Percentiles rank a stretch among this genome's conserved stretches.
phyloP scores from a whole-genome alignment of 331 rosid genomes.

The Phaseolus coccineus region DNA sequence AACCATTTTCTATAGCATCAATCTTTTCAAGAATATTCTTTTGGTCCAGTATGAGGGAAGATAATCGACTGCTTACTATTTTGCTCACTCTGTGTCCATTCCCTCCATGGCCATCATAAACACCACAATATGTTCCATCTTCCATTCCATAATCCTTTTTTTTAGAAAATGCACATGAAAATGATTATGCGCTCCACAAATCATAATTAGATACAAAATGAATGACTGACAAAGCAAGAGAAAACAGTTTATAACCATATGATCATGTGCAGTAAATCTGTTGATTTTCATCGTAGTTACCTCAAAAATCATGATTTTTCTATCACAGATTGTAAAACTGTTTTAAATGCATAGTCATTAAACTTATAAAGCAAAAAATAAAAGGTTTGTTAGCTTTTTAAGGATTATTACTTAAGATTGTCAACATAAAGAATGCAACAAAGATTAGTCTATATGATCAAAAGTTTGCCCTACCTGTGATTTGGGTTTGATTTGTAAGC shows the following conservation, averaged over 20 bases:
- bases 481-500: too few species aligned
- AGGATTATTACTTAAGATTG: too few species aligned
- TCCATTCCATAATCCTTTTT: slow-evolving; percentile 57
- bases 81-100: slow-evolving; percentile 66
- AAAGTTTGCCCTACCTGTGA: too few species aligned
- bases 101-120: slow-evolving; percentile 75
- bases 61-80: slow-evolving; percentile 53
- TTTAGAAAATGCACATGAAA: background rate
- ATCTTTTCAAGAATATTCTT: slow-evolving; percentile 15
- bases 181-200: too few species aligned
- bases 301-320: background rate
- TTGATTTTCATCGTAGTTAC: background rate
- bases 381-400: too few species aligned
- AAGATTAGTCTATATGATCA: too few species aligned
- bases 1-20: background rate
- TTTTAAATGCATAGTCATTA: too few species aligned
- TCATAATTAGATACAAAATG: background rate
- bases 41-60: slow-evolving; percentile 48
- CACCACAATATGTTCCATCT: slow-evolving; percentile 56
- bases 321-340: too few species aligned
- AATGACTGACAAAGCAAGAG: too few species aligned
- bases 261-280: background rate
- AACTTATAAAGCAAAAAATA: too few species aligned
- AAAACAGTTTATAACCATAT: too few species aligned
- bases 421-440: too few species aligned